phyloP scores from a whole-genome alignment of 352 stramenopile species.

The Elongisporangium senticosum region DNA sequence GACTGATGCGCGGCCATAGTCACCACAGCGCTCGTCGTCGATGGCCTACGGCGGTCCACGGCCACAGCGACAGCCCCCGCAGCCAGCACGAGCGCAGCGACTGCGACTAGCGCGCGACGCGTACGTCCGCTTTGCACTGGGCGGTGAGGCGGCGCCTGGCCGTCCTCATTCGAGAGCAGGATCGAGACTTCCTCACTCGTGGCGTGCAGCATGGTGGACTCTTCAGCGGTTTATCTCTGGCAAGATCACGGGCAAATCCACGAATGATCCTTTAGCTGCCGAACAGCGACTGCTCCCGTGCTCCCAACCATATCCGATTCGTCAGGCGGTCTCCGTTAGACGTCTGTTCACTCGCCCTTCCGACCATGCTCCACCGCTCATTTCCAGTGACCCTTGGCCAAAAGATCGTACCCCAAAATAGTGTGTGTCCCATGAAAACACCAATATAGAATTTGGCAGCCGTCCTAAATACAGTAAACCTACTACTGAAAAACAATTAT shows the following conservation, averaged over 20 bases:
- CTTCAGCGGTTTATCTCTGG: neutral
- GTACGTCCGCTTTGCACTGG: neutral
- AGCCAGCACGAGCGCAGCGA: constrained; percentile 13
- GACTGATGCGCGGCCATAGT: constrained; percentile 4
- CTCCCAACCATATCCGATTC: neutral
- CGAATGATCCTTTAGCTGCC: neutral
- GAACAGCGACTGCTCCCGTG: neutral
- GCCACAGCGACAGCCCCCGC: constrained; percentile 18
- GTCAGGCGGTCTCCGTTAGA: neutral
- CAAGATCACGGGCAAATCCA: neutral
- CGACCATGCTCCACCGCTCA: neutral
- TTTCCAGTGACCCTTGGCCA: neutral
- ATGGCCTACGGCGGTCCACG: constrained; percentile 2
- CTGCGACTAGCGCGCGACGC: neutral
- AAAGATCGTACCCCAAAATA: neutral
- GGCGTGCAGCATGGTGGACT: neutral
- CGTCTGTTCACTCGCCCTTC: neutral
- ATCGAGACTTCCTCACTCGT: neutral
- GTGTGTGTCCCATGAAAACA: neutral
- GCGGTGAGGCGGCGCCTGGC: neutral
- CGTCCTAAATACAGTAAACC: no score
- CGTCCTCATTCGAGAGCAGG: neutral
- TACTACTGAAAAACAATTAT: neutral
- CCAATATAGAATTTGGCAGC: no score
- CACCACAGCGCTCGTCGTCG: neutral